Percentiles rank a stretch among this genome's conserved stretches.
Conservation (phyloP, 2,329 filamentous ascomycete species). For the Microdochium paspali region DNA sequence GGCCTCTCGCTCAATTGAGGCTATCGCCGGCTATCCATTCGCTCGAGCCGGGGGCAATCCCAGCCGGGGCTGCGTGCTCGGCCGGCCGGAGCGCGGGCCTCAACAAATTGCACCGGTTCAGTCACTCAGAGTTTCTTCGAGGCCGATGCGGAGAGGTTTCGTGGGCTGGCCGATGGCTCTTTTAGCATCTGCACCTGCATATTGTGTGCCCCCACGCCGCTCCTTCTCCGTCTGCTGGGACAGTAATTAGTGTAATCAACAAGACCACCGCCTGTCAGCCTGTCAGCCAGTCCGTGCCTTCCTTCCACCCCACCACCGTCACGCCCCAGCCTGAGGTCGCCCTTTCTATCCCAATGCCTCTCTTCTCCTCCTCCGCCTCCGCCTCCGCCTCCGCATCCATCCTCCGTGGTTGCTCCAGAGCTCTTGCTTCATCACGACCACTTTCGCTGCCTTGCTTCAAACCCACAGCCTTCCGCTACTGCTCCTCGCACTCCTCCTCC, state of each 20-base stretch:
- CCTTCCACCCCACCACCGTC: background rate
- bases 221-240: too few relatives aligned
- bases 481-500: background rate
- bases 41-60: background rate
- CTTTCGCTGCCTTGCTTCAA: background rate
- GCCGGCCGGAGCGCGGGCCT: background rate
- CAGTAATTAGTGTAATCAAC: too few relatives aligned
- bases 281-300: too few relatives aligned
- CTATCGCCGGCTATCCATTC: background rate
- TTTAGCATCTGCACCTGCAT: background rate
- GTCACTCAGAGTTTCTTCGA: background rate
- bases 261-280: too few relatives aligned
- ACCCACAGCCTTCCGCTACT: background rate
- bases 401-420: background rate
- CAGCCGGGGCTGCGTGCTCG: background rate
- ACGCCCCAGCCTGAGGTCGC: background rate
- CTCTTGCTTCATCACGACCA: background rate
- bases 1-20: background rate
- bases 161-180: too few relatives aligned
- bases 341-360: background rate
- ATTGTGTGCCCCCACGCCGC: background rate
- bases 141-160: too few relatives aligned
- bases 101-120: background rate
- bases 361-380: background rate
- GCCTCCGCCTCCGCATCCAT: background rate